phyloP scores from a whole-genome alignment of 176 grass and related monocot species.

The Carex pumila region DNA sequence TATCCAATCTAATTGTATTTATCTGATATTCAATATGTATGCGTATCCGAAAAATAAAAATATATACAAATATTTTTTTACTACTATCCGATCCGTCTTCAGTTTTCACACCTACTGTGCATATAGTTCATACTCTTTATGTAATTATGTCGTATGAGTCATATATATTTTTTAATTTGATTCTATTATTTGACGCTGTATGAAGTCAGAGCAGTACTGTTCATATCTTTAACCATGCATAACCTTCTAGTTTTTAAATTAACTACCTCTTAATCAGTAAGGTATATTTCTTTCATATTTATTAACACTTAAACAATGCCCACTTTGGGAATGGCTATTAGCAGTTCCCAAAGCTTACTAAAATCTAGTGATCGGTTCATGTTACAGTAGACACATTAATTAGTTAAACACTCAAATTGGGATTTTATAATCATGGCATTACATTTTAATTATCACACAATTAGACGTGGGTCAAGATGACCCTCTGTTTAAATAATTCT shows the following conservation, averaged over 20 bases:
- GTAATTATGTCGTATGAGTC: no score
- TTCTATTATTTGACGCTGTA: no score
- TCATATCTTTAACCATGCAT: neutral
- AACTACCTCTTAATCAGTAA: neutral
- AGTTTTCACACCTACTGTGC: no score
- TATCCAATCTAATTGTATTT: no score
- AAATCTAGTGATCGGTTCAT: neutral
- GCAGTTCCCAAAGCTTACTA: neutral
- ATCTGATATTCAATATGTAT: no score
- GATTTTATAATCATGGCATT: neutral
- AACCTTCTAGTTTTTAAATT: neutral
- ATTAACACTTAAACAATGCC: neutral
- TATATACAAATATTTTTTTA: no score
- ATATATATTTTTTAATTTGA: no score
- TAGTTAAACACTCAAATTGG: neutral
- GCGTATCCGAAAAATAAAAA: no score
- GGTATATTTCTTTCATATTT: neutral
- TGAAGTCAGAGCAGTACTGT: no score
- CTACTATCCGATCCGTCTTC: no score
- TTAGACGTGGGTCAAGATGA: neutral
- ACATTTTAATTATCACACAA: neutral
- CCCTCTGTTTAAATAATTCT: neutral
- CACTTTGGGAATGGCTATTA: neutral
- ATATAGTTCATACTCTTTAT: no score
- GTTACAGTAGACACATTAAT: neutral